phyloP scores from a whole-genome alignment of 768 basidiomycete species.

The Tulasnella sp. region DNA sequence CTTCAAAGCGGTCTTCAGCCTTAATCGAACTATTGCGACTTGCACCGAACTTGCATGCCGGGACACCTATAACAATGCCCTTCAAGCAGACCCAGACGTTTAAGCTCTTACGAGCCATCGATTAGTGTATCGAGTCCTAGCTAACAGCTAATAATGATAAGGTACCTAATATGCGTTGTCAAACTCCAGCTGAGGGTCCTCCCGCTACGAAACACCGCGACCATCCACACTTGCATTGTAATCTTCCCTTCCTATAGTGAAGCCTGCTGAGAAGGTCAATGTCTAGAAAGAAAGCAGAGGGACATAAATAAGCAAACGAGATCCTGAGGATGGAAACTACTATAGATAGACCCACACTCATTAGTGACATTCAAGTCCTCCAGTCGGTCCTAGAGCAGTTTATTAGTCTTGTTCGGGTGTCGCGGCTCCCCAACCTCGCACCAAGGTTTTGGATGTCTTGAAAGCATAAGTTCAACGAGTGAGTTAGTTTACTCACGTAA shows the following conservation, averaged over 20 bases:
- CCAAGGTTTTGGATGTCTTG: neutral
- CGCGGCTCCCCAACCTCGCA: neutral
- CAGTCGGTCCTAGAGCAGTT: neutral
- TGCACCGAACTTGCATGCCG: too few relatives aligned
- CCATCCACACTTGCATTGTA: neutral
- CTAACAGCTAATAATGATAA: neutral
- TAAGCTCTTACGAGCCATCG: neutral
- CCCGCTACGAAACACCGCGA: neutral
- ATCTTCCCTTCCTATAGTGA: neutral
- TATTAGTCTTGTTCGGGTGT: neutral
- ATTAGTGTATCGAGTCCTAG: neutral
- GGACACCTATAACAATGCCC: neutral
- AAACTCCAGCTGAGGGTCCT: neutral
- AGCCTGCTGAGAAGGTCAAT: neutral
- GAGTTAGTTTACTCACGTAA: neutral
- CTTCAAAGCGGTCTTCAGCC: too few relatives aligned
- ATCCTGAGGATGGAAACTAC: neutral
- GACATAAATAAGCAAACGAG: neutral
- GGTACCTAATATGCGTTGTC: neutral
- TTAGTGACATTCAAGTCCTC: neutral
- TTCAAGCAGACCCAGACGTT: neutral
- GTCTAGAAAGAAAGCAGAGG: neutral
- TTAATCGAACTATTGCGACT: too few relatives aligned
- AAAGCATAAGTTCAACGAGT: neutral
- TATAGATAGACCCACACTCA: neutral